phyloP scores from a whole-genome alignment of 1,139 yeast genomes.

The Taiozyma onychis region DNA sequence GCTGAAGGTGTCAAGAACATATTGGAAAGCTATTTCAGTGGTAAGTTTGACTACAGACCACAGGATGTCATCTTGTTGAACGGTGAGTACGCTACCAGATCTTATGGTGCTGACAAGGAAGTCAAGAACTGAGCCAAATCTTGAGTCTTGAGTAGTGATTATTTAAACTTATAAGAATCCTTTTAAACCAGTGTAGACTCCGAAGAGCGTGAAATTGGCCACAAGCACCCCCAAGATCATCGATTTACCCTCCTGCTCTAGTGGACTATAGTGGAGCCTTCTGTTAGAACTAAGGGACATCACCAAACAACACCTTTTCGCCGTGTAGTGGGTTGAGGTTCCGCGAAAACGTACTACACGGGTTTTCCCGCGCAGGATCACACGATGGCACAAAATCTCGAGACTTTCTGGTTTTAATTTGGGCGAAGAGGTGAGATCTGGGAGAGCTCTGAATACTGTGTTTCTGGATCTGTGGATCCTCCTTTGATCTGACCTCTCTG shows the following conservation, averaged over 20 bases:
- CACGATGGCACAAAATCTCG: not conserved
- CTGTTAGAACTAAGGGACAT: no score
- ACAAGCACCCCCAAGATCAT: no score
- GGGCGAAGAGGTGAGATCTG: no score
- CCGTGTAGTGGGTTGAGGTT: not conserved
- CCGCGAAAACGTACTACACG: not conserved
- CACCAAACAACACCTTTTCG: no score
- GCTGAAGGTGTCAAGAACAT: slow-evolving; percentile 64
- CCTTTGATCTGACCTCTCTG: not conserved
- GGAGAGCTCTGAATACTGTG: not conserved
- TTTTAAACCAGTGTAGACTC: not conserved
- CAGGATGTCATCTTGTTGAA: slow-evolving; percentile 67
- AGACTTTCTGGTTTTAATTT: not conserved
- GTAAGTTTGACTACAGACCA: slow-evolving; percentile 62
- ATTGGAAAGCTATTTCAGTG: slow-evolving; percentile 55
- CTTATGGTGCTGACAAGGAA: slow-evolving; percentile 54
- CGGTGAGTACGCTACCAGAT: slow-evolving; percentile 70
- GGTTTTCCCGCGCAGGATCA: not conserved
- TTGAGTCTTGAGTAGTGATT: not conserved
- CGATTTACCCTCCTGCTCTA: no score
- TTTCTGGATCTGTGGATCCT: not conserved
- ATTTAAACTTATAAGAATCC: not conserved
- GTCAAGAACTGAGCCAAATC: slow-evolving; percentile 6
- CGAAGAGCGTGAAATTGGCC: not conserved
- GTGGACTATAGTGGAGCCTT: no score